phyloP scores from a whole-genome alignment of 1,284 basidiomycete genomes.

The Rhodotorula sp. region DNA sequence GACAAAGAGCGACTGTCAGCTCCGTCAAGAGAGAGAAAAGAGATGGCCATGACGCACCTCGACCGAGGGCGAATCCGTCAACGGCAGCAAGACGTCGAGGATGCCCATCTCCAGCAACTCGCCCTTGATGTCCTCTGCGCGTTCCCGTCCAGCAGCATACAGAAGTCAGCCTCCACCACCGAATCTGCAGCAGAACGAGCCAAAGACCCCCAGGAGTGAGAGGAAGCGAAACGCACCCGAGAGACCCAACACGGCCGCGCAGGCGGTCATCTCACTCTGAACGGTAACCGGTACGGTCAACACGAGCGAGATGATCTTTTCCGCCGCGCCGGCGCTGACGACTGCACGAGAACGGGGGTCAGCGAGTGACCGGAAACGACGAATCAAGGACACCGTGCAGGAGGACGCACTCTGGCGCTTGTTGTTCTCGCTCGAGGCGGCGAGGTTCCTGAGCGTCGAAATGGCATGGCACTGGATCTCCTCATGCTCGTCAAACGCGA shows the following conservation, averaged over 20 bases:
- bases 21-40: neutral
- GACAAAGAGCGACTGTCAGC: neutral
- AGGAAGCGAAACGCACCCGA: slow-evolving; percentile 65
- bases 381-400: too few relatives aligned
- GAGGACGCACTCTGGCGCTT: slow-evolving; percentile 69
- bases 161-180: too few relatives aligned
- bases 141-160: too few relatives aligned
- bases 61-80: slow-evolving; percentile 92
- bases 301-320: slow-evolving; percentile 95
- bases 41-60: slow-evolving; percentile 64
- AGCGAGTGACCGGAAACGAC: too few relatives aligned
- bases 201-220: too few relatives aligned
- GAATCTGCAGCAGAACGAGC: too few relatives aligned
- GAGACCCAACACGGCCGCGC: slow-evolving; percentile 88
- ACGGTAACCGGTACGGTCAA: slow-evolving; percentile 93
- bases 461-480: slow-evolving; percentile 99
- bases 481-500: slow-evolving; percentile 98
- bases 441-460: slow-evolving; percentile 92
- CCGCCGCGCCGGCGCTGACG: slow-evolving; percentile 96
- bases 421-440: slow-evolving; percentile 96
- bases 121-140: slow-evolving; percentile 84
- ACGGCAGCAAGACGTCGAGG: slow-evolving; percentile 92
- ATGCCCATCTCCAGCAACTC: slow-evolving; percentile 97
- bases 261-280: slow-evolving; percentile 99
- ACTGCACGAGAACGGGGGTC: slow-evolving; percentile 47